These are phyloP conservation scores for Seminavis robusta DNA, from an alignment of 108 stramenopile species.

Conservation along the genomic window DNA sequence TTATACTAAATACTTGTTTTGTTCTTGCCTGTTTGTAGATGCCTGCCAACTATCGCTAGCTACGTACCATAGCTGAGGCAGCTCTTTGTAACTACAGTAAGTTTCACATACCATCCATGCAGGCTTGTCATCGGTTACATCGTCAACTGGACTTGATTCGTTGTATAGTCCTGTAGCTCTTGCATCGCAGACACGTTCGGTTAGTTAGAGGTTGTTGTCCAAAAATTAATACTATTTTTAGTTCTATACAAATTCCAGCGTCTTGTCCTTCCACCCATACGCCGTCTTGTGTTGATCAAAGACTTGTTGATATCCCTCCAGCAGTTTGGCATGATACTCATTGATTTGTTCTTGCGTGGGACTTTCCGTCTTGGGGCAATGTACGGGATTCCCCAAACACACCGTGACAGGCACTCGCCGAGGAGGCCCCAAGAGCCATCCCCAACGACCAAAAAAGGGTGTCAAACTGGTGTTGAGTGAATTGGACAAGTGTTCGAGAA, in stretches of 20 bases:
- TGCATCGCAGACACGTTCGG: slow-evolving; percentile 3
- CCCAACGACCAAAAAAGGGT: slow-evolving; percentile 61
- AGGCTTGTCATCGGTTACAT: too few relatives aligned
- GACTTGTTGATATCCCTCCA: slow-evolving; percentile 43
- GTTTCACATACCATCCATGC: too few relatives aligned
- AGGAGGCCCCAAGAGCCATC: slow-evolving; percentile 70
- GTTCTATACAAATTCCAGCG: slow-evolving; percentile 40
- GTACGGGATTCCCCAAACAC: slow-evolving; percentile 57
- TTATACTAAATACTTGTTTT: too few relatives aligned
- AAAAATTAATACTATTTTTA: too few relatives aligned
- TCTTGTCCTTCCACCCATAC: slow-evolving; percentile 51
- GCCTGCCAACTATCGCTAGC: too few relatives aligned
- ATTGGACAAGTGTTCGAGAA: slow-evolving; percentile 37
- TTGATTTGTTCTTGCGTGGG: slow-evolving; percentile 61
- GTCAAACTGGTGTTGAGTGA: slow-evolving; percentile 31
- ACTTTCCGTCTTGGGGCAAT: slow-evolving; percentile 31
- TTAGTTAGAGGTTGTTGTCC: slow-evolving; percentile 4
- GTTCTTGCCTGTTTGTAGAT: too few relatives aligned
- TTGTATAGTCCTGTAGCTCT: too few relatives aligned
- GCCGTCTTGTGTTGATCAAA: slow-evolving; percentile 64
- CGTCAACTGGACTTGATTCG: too few relatives aligned
- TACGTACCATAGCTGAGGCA: too few relatives aligned
- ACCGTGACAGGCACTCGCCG: slow-evolving; percentile 32
- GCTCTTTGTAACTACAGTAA: too few relatives aligned
- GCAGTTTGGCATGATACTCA: slow-evolving; percentile 48